Evolutionary conservation across 352 stramenopile genomes (phyloP).

Genomic region (Pythium biforme): DNA sequence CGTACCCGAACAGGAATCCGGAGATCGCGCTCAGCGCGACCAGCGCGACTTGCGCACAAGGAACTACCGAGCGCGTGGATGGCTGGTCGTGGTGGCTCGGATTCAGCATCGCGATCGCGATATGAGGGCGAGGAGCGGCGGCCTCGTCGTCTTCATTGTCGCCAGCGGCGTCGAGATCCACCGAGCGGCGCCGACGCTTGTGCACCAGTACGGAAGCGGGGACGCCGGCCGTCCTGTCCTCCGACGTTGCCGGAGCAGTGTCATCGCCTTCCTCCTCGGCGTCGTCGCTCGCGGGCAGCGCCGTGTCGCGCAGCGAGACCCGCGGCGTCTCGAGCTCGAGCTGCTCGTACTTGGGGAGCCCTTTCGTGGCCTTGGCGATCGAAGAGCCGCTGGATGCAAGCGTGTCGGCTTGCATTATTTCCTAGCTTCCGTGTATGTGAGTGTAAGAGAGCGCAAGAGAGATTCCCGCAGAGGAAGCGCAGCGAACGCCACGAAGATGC

Average conservation of each 20-base stretch:
- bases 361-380: constrained; percentile 1
- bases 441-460: not conserved
- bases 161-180: not conserved
- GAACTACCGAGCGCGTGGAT: not conserved
- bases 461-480: not conserved
- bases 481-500: not conserved
- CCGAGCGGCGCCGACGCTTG: not conserved
- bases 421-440: too few species aligned
- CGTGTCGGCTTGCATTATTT: not conserved
- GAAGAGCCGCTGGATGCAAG: not conserved
- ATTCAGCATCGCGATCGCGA: not conserved
- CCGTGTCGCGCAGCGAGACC: constrained; percentile 10
- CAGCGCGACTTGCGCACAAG: constrained; percentile 45
- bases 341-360: constrained; percentile 12
- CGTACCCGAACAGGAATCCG: constrained; percentile 74
- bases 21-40: constrained; percentile 64
- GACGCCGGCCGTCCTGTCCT: too few species aligned
- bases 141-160: not conserved
- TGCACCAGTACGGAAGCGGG: too few species aligned
- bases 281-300: constrained; percentile 8
- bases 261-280: not conserved
- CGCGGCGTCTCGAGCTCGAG: constrained; percentile 19
- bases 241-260: too few species aligned
- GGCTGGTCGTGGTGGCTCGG: not conserved
- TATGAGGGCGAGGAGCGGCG: not conserved